Percentiles rank a stretch among this genome's conserved stretches.
These are phyloP conservation scores for Dioscorea cayenensis DNA, from an alignment of 116 monocot genomes.

Conservation along the genomic window DNA sequence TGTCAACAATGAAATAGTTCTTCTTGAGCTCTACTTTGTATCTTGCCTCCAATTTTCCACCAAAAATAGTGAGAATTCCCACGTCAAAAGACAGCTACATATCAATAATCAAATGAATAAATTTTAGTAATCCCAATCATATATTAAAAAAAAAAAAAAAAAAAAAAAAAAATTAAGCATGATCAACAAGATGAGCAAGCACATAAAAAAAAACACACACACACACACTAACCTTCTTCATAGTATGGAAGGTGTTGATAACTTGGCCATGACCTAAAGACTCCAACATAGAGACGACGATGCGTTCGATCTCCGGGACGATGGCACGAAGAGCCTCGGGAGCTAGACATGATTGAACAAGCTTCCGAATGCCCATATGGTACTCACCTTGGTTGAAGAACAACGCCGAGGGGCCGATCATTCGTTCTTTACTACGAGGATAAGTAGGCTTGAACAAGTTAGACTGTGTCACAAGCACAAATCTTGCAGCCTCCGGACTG, in stretches of 20 bases:
- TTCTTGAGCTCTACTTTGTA: slow-evolving; percentile 52
- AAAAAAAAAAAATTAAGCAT: no score
- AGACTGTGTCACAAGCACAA: slow-evolving; percentile 57
- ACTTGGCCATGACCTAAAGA: slow-evolving; percentile 35
- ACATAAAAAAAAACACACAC: no score
- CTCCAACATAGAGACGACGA: slow-evolving; percentile 41
- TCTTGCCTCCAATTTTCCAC: slow-evolving; percentile 20
- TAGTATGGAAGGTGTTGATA: slow-evolving; percentile 43
- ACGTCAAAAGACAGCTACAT: slow-evolving; percentile 52
- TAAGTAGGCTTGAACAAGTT: slow-evolving; percentile 40
- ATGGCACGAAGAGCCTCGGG: slow-evolving; percentile 49
- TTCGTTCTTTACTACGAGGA: slow-evolving; percentile 39
- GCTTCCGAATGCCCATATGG: slow-evolving; percentile 33
- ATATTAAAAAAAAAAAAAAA: neutral
- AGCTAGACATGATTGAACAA: slow-evolving; percentile 48
- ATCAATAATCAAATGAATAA: neutral
- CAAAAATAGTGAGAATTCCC: slow-evolving; percentile 63
- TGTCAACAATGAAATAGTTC: slow-evolving; percentile 68
- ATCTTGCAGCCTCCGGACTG: slow-evolving; percentile 81
- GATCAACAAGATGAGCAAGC: no score
- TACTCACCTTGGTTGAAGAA: slow-evolving; percentile 43
- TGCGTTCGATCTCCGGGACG: slow-evolving; percentile 41
- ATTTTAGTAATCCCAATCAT: neutral
- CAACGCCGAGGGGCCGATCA: slow-evolving; percentile 41
- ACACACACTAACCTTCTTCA: slow-evolving; percentile 55